Conservation (phyloP, 495 filamentous ascomycete species). For the Letharia columbiana region DNA sequence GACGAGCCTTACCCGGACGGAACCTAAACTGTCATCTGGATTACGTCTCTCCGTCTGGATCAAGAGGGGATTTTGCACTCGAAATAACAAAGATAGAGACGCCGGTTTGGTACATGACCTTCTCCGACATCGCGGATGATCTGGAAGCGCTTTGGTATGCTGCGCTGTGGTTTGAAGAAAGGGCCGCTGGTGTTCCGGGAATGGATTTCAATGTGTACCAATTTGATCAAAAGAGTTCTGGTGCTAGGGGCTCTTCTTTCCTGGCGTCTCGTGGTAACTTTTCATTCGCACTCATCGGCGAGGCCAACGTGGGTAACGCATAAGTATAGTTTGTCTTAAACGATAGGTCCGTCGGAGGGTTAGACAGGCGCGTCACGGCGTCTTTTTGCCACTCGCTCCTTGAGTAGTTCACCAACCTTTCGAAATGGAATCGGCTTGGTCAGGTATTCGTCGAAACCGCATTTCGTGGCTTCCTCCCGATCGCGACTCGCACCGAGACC, state of each 20-base stretch:
- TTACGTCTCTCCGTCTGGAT: not conserved
- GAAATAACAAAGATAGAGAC: not conserved
- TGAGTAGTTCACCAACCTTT: not conserved
- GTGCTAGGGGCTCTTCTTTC: not conserved
- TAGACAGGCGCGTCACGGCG: not conserved
- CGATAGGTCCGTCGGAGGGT: not conserved
- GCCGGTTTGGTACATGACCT: not conserved
- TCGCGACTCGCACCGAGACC: not conserved
- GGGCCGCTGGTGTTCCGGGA: not conserved
- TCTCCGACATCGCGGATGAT: not conserved
- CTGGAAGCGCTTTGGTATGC: constrained; percentile 4
- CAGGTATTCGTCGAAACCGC: not conserved
- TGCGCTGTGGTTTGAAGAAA: not conserved
- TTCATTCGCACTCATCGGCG: not conserved
- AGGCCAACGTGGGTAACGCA: not conserved
- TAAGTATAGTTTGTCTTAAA: not conserved
- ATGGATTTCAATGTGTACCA: not conserved
- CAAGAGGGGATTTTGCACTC: not conserved
- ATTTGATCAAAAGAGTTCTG: not conserved
- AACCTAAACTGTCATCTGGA: not conserved
- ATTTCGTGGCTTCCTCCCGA: not conserved
- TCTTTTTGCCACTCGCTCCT: not conserved
- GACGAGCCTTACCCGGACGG: constrained; percentile 4
- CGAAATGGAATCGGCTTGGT: not conserved
- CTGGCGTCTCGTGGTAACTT: not conserved